Base-by-base conservation (phyloP, 1,284 basidiomycete genomes). In the Ustilago bromivora region DNA sequence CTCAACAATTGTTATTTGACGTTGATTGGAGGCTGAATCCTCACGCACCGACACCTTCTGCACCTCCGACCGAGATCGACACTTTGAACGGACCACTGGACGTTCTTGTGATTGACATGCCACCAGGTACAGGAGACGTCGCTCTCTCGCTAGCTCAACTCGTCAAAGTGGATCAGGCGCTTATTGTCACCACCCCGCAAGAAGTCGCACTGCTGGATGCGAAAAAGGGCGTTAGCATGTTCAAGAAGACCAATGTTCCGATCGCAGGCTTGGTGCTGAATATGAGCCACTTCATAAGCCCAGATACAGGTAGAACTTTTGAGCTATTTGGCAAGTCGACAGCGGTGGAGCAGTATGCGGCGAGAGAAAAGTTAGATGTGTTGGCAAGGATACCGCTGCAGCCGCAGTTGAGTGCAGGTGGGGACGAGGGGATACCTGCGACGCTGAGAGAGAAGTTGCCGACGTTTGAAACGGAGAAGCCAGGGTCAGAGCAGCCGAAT, bases 91-190 rank as follows among this genome's bases (percentile, higher is more conserved):
- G 66, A 2, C 62, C 63, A 19, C 71, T 98, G 34, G 96, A 99
- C 83, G 89, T 94, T 0, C 89, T 99, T 11, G 94, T 99, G 11
- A 89, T 99, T 55, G 97, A 99, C 87, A 95, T 98, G 92, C 96
- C 96, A 0, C 96, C 96, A 0, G 96, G 97, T 0, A 99, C 96
- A 0, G 96, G 96, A 0, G 96, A 99, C 84, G 95, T 99, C 0
- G 94, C 94, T 10, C 89, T 99, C 54, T 96, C 93, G 12, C 89
- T 99, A 0, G 94, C 94, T 0, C 97, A 99, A 84, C 89, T 98
- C 6, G 94, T 97, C 23, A 70, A 76, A 40, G 75, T 85, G 5
- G 80, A 84, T 53, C 78, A 75, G 10, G 84, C 81, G 1, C 56
- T 86, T n/a, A 71, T 86, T 12, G 93, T 98, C 1, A 96, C 94